Evolutionary conservation across 371 early-diverging fungal species (phyloP).

Genomic region (Mortierella sp.): DNA sequence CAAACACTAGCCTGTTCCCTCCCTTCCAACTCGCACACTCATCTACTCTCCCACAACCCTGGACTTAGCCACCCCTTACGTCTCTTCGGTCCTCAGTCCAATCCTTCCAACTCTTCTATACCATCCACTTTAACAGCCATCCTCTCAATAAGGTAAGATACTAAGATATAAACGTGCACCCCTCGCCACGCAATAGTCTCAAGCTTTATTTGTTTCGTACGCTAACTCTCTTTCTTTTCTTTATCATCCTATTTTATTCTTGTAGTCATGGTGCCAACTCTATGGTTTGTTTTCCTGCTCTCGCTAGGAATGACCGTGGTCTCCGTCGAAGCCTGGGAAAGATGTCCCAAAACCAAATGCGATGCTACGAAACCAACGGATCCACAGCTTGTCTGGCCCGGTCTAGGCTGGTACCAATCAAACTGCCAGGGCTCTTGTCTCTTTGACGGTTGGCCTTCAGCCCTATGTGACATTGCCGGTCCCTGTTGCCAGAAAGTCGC

Average conservation of each 20-base stretch:
- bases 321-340: background rate
- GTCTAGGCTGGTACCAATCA: background rate
- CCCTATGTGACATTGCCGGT: background rate
- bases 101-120: no score
- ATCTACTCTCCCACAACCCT: no score
- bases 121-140: no score
- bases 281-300: background rate
- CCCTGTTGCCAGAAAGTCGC: conserved; percentile 2
- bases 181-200: no score
- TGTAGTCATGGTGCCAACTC: background rate
- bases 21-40: no score
- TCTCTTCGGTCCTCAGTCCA: no score
- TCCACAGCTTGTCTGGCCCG: background rate
- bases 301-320: background rate
- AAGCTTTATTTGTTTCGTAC: no score
- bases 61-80: no score
- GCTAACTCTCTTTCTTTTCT: background rate
- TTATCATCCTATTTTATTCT: background rate
- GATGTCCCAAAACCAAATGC: background rate
- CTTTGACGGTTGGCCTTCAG: background rate
- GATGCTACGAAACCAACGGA: background rate
- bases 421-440: background rate
- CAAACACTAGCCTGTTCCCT: no score
- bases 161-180: no score
- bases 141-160: no score